Conservation (phyloP, 805 yeast genomes). For the Zygosaccharomyces bisporus region DNA sequence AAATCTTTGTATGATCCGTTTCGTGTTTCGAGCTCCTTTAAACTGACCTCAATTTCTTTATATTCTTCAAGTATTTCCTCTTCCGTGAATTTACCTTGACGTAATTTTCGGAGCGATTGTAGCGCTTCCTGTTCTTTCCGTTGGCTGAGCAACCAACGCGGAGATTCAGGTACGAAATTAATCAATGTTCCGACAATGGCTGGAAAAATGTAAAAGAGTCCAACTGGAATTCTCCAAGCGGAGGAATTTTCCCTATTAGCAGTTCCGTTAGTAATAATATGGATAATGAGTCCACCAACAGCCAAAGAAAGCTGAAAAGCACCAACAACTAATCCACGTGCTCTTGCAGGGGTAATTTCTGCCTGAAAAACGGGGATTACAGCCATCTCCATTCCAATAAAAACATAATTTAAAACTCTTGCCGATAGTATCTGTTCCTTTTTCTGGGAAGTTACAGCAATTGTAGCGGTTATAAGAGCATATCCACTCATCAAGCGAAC, state of each 20-base stretch:
- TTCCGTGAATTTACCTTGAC: slow-evolving; percentile 6
- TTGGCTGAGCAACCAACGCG: slow-evolving; percentile 6
- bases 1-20: slow-evolving; percentile 4
- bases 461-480: slow-evolving; percentile 7
- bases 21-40: neutral
- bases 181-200: slow-evolving; percentile 8
- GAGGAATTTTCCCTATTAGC: slow-evolving; percentile 2
- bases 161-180: slow-evolving; percentile 8
- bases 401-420: slow-evolving; percentile 7
- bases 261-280: slow-evolving; percentile 7
- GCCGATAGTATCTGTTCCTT: slow-evolving; percentile 9
- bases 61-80: slow-evolving; percentile 3
- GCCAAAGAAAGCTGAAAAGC: slow-evolving; percentile 7
- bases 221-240: slow-evolving; percentile 9
- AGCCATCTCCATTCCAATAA: slow-evolving; percentile 10
- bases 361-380: slow-evolving; percentile 10
- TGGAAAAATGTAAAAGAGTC: slow-evolving; percentile 9
- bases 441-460: slow-evolving; percentile 5
- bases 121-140: slow-evolving; percentile 6
- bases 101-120: neutral
- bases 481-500: slow-evolving; percentile 9
- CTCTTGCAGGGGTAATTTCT: slow-evolving; percentile 7
- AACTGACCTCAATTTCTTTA: slow-evolving; percentile 3
- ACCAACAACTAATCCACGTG: slow-evolving; percentile 9
- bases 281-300: slow-evolving; percentile 8